Evolutionary conservation across 108 stramenopile species (phyloP).

Genomic region (Tribonema minus): DNA sequence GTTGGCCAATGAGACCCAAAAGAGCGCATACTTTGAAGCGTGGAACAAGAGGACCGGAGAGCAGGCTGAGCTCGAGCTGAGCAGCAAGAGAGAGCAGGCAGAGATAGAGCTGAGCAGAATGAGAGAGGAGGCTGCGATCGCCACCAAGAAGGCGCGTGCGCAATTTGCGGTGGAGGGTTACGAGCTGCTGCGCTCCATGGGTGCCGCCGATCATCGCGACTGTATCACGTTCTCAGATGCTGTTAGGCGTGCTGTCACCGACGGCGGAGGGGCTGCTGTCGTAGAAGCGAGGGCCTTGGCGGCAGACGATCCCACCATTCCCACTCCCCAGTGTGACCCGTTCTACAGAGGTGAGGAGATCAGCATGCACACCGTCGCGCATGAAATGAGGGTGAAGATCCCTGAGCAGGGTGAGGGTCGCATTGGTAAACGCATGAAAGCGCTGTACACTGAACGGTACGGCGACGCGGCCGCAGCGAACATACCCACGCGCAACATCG

Average conservation of each 20-base stretch:
- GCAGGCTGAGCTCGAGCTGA: not conserved
- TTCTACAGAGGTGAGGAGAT: not conserved
- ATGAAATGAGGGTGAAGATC: not conserved
- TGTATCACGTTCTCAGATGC: not conserved
- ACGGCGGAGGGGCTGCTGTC: not conserved
- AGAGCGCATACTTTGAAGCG: not conserved
- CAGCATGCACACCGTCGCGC: not conserved
- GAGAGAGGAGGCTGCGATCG: no score
- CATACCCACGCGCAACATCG: not conserved
- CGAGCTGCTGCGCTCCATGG: not conserved
- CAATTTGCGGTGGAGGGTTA: not conserved
- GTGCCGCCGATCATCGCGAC: not conserved
- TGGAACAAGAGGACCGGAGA: not conserved
- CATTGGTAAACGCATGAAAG: not conserved
- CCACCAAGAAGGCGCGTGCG: not conserved
- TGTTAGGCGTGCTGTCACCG: not conserved
- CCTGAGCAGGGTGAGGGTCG: not conserved
- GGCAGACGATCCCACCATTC: not conserved
- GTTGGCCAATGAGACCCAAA: not conserved
- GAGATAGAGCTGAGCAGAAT: not conserved
- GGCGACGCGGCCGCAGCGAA: not conserved
- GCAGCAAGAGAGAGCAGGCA: not conserved
- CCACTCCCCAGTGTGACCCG: not conserved
- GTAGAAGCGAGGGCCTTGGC: not conserved
- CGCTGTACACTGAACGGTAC: not conserved